A percentile compares a stretch with the other conserved stretches of the same genome.
Evolutionary conservation across 2,329 filamentous ascomycete species (phyloP).

Genomic region (Stachybotrys echinatus): DNA sequence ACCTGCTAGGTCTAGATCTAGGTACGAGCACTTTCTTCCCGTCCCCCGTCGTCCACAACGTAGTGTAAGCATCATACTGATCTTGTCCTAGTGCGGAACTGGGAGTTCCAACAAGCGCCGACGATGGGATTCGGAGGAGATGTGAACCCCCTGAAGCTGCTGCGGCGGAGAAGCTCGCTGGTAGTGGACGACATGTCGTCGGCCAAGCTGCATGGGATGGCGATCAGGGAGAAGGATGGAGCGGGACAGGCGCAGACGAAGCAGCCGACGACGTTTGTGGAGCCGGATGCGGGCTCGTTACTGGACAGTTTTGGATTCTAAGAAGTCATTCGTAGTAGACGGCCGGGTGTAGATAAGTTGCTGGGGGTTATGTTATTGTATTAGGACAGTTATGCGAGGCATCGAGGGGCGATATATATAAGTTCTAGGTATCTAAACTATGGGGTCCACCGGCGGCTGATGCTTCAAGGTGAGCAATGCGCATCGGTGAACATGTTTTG

Average conservation of each 20-base stretch:
- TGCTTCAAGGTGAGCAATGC: no score
- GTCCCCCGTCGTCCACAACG: neutral
- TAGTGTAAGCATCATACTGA: neutral
- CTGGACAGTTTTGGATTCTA: slow-evolving; percentile 92
- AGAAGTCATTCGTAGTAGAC: slow-evolving; percentile 3
- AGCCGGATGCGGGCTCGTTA: slow-evolving; percentile 84
- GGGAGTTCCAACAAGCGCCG: slow-evolving; percentile 66
- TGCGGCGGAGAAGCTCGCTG: slow-evolving; percentile 68
- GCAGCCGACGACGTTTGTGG: slow-evolving; percentile 75
- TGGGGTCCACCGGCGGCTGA: no score
- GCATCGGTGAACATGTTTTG: no score
- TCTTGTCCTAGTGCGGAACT: slow-evolving; percentile 58
- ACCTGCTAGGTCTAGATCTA: slow-evolving; percentile 79
- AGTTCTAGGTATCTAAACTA: no score
- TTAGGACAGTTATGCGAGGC: no score
- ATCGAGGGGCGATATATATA: no score
- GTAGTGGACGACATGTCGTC: slow-evolving; percentile 70
- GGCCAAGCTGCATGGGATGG: slow-evolving; percentile 35
- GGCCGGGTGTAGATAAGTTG: neutral
- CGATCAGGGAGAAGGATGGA: slow-evolving; percentile 25
- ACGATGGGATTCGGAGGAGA: slow-evolving; percentile 35
- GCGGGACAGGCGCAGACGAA: slow-evolving; percentile 40
- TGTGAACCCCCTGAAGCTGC: slow-evolving; percentile 61
- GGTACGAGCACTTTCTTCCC: slow-evolving; percentile 40
- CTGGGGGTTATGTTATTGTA: neutral